Percentiles rank a stretch among this genome's conserved stretches.
Conservation (phyloP, 768 basidiomycete genomes). For the Boletus speciosus region DNA sequence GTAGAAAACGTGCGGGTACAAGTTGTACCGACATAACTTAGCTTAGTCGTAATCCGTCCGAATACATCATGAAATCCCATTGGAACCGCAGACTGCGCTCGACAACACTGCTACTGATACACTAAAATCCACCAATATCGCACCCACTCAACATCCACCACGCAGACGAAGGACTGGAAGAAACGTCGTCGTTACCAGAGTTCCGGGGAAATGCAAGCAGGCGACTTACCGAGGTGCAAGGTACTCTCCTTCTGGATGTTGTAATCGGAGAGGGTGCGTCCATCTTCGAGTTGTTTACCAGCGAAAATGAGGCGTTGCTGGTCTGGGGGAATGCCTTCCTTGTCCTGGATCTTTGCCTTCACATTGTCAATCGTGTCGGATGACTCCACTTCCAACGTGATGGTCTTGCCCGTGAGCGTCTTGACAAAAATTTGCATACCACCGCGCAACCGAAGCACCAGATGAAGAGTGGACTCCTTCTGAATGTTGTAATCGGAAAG, state of each 20-base stretch:
- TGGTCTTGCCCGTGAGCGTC: constrained; percentile 73
- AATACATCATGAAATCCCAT: not conserved
- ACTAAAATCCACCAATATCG: not conserved
- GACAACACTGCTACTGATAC: constrained; percentile 2
- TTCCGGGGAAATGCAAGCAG: not conserved
- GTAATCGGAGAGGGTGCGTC: constrained; percentile 73
- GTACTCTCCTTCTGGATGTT: constrained; percentile 77
- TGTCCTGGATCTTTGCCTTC: constrained; percentile 76
- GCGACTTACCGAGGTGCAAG: constrained; percentile 48
- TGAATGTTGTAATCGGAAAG: constrained; percentile 79
- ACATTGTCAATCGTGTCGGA: constrained; percentile 77
- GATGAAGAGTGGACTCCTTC: constrained; percentile 76
- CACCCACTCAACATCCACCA: constrained; percentile 55
- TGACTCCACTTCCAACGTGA: constrained; percentile 72
- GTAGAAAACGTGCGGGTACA: constrained; percentile 5
- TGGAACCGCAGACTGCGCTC: not conserved
- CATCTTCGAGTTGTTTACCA: constrained; percentile 77
- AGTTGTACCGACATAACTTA: not conserved
- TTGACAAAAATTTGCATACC: constrained; percentile 74
- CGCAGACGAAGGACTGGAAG: constrained; percentile 66
- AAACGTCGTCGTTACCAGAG: not conserved
- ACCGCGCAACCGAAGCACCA: constrained; percentile 71
- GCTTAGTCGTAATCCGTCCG: not conserved
- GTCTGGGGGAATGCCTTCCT: constrained; percentile 77
- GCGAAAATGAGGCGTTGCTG: constrained; percentile 80